A percentile compares a stretch with the other conserved stretches of the same genome.
Evolutionary conservation across 2,329 filamentous ascomycete genomes (phyloP).

Genomic region (Aspergillus sp.): DNA sequence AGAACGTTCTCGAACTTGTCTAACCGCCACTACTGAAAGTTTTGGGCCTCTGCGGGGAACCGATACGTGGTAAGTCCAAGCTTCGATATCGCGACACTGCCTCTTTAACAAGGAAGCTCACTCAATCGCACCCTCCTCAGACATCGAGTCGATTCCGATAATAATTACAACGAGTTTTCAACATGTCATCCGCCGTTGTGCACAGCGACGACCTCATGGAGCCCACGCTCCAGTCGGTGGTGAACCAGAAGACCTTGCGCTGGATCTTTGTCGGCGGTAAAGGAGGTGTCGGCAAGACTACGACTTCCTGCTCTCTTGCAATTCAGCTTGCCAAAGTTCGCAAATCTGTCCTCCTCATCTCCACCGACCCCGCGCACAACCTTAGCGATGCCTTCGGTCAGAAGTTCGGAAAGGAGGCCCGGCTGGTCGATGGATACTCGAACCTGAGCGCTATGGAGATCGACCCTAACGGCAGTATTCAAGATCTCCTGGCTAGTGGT

Average conservation of each 20-base stretch:
- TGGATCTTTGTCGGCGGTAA: constrained; percentile 99
- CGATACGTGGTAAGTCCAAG: constrained; percentile 11
- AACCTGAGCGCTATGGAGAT: constrained; percentile 99
- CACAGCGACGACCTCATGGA: constrained; percentile 73
- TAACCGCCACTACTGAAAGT: constrained; percentile 12
- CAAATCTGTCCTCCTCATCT: constrained; percentile 95
- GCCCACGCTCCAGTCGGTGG: constrained; percentile 88
- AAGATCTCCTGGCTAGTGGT: constrained; percentile 84
- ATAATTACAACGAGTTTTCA: constrained; percentile 10
- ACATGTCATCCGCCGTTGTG: constrained; percentile 47
- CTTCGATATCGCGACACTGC: constrained; percentile 2
- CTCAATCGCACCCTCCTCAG: background rate
- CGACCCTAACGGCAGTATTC: constrained; percentile 95
- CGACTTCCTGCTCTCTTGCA: constrained; percentile 96
- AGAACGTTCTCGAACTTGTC: constrained; percentile 17
- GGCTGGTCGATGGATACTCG: constrained; percentile 84
- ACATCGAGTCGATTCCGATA: background rate
- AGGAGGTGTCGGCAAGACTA: constrained; percentile 97
- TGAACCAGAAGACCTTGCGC: constrained; percentile 91
- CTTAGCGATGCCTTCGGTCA: constrained; percentile 96
- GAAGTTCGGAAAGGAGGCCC: constrained; percentile 98
- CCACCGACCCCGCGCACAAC: constrained; percentile 97
- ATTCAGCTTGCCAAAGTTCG: constrained; percentile 95
- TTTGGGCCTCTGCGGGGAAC: constrained; percentile 16
- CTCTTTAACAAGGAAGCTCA: background rate